A percentile compares a stretch with the other conserved stretches of the same genome.
These are phyloP conservation scores for Calonectria ilicicola DNA, from an alignment of 2,329 filamentous ascomycete species.

Conservation along the genomic window DNA sequence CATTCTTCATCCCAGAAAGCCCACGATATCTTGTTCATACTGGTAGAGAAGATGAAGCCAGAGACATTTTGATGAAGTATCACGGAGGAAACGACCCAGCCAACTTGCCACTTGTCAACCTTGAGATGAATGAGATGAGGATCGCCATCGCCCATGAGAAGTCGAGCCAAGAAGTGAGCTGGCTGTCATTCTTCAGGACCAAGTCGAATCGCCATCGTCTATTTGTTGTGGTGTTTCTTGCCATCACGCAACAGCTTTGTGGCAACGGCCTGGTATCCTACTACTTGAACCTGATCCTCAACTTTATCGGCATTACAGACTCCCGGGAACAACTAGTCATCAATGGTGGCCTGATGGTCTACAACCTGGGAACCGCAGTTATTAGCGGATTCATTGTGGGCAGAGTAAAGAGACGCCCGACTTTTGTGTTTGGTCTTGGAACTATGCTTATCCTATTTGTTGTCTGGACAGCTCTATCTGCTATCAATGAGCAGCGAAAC, in stretches of 20 bases:
- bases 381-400: background rate
- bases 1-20: background rate
- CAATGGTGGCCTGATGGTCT: constrained; percentile 5
- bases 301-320: constrained; percentile 24
- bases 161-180: background rate
- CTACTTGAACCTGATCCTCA: constrained; percentile 28
- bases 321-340: constrained; percentile 7
- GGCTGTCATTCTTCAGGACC: background rate
- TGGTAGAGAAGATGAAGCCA: background rate
- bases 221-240: constrained; percentile 24
- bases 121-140: background rate
- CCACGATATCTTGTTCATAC: background rate
- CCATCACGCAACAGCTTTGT: constrained; percentile 31
- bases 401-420: background rate
- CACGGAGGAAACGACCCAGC: background rate
- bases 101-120: background rate
- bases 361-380: background rate
- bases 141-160: background rate
- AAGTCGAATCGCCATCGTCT: constrained; percentile 2
- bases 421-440: background rate
- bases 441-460: background rate
- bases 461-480: constrained; percentile 13
- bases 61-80: background rate
- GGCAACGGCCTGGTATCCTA: constrained; percentile 30
- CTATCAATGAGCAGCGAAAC: constrained; percentile 6